Evolutionary conservation across 345 rosid species (phyloP), one percentile per base, ranked within the genome.

Genomic region (Iberis pinnata): DNA sequence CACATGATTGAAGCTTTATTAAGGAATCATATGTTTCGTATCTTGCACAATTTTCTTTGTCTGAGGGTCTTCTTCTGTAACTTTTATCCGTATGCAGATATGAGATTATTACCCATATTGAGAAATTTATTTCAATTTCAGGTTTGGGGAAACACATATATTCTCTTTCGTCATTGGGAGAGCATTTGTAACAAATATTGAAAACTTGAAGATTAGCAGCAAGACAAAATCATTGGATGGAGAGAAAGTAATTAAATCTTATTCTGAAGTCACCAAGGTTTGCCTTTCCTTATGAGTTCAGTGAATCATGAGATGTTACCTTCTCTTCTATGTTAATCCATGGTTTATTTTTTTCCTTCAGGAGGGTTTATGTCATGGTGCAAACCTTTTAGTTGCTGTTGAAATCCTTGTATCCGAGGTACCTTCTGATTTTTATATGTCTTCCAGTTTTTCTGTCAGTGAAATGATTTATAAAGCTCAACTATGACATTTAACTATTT

Each of bases 151-250:
- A 79, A 88, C 97, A 68, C 99, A 93, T 43, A 78, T 93, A 65
- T 93, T 93, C 82, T 88, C 87, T 43, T 93, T 93, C 73, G 99
- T 88, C 61, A 86, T 93, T 68, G 99, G 99, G 79, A 76, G 99
- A 82, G 99, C 97, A 42, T 93, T 88, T 82, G 99, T 88, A 55
- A 83, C 99, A 25, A 97, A 93, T 73, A 75, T 88, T 52, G 99
- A 82, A 65, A 93, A 93, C 79, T 78, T 93, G 76, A 93, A 93
- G 75, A 82, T 93, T 58, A 70, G 95, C 78, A 83, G 86, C 84
- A 88, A 88, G 82, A 74, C 78, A 57, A 83, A 87, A 75, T 76
- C 94, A 60, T 56, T 93, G 87, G 82, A 81, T 78, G 78, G 75
- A 70, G 71, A 49, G 38, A 77, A 75, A 70, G 74, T 85, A 59